Percentiles rank a stretch among this genome's conserved stretches.
Evolutionary conservation across 2,329 filamentous ascomycete species (phyloP).

Genomic region (Coniochaeta sp.): DNA sequence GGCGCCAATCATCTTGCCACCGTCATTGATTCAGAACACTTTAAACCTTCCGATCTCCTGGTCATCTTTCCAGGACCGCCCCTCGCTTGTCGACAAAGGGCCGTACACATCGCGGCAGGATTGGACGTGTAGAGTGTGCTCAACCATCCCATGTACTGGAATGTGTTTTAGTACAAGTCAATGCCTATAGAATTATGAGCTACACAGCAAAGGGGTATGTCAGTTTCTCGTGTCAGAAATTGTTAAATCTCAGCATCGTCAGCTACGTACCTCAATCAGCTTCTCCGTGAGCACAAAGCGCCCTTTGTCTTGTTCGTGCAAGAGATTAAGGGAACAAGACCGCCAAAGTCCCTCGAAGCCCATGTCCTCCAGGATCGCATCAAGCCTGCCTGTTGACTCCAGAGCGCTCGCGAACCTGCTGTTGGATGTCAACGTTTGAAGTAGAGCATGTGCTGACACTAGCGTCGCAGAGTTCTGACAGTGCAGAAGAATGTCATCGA

Average conservation of each 20-base stretch:
- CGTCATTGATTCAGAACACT: too few relatives aligned
- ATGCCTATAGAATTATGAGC: conserved; percentile 8
- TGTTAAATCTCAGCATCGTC: background rate
- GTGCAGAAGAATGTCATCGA: conserved; percentile 55
- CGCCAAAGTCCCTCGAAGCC: conserved; percentile 59
- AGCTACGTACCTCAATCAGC: conserved; percentile 47
- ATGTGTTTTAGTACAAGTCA: background rate
- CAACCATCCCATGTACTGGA: background rate
- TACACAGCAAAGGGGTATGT: background rate
- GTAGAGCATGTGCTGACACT: conserved; percentile 51
- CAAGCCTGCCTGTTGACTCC: conserved; percentile 39
- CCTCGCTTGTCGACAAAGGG: too few relatives aligned
- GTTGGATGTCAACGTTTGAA: conserved; percentile 50
- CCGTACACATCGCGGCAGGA: too few relatives aligned
- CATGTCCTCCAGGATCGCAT: conserved; percentile 47
- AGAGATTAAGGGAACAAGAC: conserved; percentile 41
- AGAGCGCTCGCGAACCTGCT: conserved; percentile 40
- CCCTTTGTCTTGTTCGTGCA: conserved; percentile 40
- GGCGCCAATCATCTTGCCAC: too few relatives aligned
- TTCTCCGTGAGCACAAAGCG: conserved; percentile 50
- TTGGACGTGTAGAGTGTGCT: too few relatives aligned
- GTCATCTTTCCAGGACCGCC: too few relatives aligned
- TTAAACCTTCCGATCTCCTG: background rate
- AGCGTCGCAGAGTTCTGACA: conserved; percentile 54
- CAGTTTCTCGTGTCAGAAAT: background rate